A percentile compares a stretch with the other conserved stretches of the same genome.
These are phyloP conservation scores for Phytophthora sojae DNA, from an alignment of 352 stramenopile genomes.

Conservation along the genomic window DNA sequence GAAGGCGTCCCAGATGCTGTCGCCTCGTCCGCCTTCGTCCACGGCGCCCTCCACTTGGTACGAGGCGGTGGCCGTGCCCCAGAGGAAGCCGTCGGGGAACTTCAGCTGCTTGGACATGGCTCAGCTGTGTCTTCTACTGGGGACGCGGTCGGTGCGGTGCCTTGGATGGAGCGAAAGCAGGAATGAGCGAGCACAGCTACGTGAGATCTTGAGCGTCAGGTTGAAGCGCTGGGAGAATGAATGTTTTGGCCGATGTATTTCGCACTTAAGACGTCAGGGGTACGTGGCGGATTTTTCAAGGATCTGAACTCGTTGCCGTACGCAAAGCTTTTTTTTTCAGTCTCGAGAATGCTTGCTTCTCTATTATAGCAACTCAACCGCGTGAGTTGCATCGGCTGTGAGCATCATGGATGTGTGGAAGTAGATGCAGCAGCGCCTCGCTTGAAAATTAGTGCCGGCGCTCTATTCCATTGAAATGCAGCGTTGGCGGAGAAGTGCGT, in stretches of 20 bases:
- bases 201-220: constrained; percentile 6
- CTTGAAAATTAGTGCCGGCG: background rate
- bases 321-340: background rate
- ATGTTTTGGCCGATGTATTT: constrained; percentile 4
- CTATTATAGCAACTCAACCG: background rate
- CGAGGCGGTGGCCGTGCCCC: constrained; percentile 87
- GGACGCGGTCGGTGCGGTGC: background rate
- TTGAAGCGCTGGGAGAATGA: constrained; percentile 16
- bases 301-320: background rate
- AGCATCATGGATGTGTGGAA: constrained; percentile 7
- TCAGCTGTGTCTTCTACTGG: background rate
- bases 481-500: background rate
- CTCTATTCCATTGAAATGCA: background rate
- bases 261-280: constrained; percentile 3
- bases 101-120: constrained; percentile 42
- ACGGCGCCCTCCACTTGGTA: constrained; percentile 94
- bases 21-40: constrained; percentile 84
- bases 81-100: constrained; percentile 80
- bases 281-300: constrained; percentile 4
- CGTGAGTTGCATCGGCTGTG: background rate
- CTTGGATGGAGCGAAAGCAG: constrained; percentile 17
- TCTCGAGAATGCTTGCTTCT: background rate
- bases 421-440: background rate
- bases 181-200: constrained; percentile 15
- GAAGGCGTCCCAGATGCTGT: constrained; percentile 94